phyloP scores from a whole-genome alignment of 176 grass and related monocot genomes.

The Pharus latifolius region DNA sequence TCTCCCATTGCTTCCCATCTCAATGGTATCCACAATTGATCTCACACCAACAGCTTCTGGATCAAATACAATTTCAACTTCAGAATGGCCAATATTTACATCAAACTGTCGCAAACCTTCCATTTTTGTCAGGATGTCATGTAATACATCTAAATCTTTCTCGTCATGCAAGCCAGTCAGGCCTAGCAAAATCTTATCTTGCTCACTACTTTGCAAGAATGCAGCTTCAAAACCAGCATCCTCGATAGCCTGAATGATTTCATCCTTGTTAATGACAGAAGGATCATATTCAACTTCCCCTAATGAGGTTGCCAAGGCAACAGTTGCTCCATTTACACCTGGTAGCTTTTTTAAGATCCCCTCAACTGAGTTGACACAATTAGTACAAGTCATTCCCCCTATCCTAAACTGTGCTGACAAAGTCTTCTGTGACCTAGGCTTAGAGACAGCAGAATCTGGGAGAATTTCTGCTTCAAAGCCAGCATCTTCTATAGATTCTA shows the following conservation, averaged over 20 bases:
- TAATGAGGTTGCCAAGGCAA: slow-evolving; percentile 83
- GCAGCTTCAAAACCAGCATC: slow-evolving; percentile 94
- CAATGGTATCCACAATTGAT: slow-evolving; percentile 70
- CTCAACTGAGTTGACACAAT: slow-evolving; percentile 93
- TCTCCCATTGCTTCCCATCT: slow-evolving; percentile 50
- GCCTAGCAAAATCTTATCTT: slow-evolving; percentile 70
- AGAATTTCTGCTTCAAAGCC: slow-evolving; percentile 91
- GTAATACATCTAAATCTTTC: slow-evolving; percentile 39
- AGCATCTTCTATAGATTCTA: slow-evolving; percentile 88
- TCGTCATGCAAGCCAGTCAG: slow-evolving; percentile 41
- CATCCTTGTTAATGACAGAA: slow-evolving; percentile 62
- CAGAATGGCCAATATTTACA: slow-evolving; percentile 40
- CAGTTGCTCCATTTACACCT: slow-evolving; percentile 68
- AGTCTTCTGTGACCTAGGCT: slow-evolving; percentile 52
- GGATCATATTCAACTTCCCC: slow-evolving; percentile 84
- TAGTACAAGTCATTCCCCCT: slow-evolving; percentile 95
- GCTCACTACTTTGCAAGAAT: slow-evolving; percentile 80
- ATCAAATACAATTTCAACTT: slow-evolving; percentile 80
- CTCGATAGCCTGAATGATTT: slow-evolving; percentile 78
- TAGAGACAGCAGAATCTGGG: slow-evolving; percentile 52
- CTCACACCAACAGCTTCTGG: slow-evolving; percentile 68
- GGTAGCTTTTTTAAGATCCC: slow-evolving; percentile 71
- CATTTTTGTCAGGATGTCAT: slow-evolving; percentile 51
- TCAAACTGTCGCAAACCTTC: slow-evolving; percentile 49
- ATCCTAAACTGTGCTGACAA: slow-evolving; percentile 86